Conservation (phyloP, 2,329 filamentous ascomycete species). For the Macrophomina tecta region DNA sequence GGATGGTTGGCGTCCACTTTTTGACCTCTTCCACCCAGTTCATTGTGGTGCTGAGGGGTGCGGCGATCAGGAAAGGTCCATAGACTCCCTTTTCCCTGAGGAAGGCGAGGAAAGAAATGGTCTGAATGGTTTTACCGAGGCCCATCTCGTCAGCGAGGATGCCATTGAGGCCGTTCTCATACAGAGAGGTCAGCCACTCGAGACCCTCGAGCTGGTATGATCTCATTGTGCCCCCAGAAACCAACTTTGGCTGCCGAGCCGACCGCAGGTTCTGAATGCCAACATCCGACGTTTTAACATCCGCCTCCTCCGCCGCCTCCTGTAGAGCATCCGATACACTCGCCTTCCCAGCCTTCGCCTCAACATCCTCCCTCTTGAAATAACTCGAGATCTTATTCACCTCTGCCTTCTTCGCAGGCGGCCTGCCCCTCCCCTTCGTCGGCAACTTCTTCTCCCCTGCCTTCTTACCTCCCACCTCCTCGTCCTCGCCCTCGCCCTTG, state of each 20-base stretch:
- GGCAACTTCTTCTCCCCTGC: conserved; percentile 10
- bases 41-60: conserved; percentile 86
- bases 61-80: conserved; percentile 89
- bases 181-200: conserved; percentile 85
- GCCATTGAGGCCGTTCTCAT: conserved; percentile 89
- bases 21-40: conserved; percentile 97
- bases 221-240: conserved; percentile 88
- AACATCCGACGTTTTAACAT: conserved; percentile 64
- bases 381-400: conserved; percentile 61
- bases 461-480: conserved; percentile 32
- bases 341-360: conserved; percentile 59
- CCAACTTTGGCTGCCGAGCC: conserved; percentile 82
- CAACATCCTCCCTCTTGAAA: conserved; percentile 65
- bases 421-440: conserved; percentile 40
- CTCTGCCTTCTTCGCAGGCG: conserved; percentile 41
- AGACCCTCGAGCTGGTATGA: conserved; percentile 93
- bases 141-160: conserved; percentile 97
- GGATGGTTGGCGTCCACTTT: conserved; percentile 87
- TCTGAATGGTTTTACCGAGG: conserved; percentile 89
- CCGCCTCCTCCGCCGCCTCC: conserved; percentile 64
- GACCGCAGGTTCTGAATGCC: conserved; percentile 74
- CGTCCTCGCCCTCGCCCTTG: conserved; percentile 32
- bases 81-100: conserved; percentile 86
- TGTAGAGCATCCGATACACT: conserved; percentile 64
- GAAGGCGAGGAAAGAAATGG: conserved; percentile 85